Base-by-base conservation (phyloP, 1,139 yeast species). In the Suhomyces bokatorum region DNA sequence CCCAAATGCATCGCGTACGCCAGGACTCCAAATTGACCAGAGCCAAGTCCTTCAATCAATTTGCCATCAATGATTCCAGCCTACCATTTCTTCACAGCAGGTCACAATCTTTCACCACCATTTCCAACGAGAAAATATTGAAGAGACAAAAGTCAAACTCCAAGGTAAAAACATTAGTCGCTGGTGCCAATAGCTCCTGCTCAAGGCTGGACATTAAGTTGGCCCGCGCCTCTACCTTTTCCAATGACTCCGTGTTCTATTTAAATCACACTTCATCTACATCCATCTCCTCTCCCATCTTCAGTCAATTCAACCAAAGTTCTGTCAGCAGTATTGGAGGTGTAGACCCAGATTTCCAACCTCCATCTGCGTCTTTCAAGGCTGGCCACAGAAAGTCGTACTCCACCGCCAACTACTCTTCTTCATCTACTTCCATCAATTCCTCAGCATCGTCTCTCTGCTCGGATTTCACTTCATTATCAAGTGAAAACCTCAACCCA, bases 1-100 rank as follows among this genome's bases (percentile, higher is more conserved):
- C 74, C 13, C 91, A 87, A 55, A 69, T 93, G 76, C 77, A 78
- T 57, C 77, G 80, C 58, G 83, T 89, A 52, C 77, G 93, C 55
- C 75, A 75, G 49, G 85, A 80, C 50, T 66, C 73, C 39, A 82
- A 81, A 58, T 64, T 76, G 51, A 66, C 73, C 15, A 52, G 75
- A 43, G 75, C 76, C 30, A 67, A 54, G 36, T 54, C 57, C 6
- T 52, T 46, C 42, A 51, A 50, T 43, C 56, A 51, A 16, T 49
- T 49, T 32, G 47, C 43, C 10, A 36, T 42, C 39, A 22, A 41
- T 33, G 22, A 50, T 35, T 47, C 48, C 13, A 32, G 40, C 31
- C 40, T 47, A n/a, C 41, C 47, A 3, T 37, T 32, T 31, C 32
- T 32, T 15, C 73, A 69, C 49, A 43, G 40, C 36, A 53, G 74